phyloP scores from a whole-genome alignment of 2,329 filamentous ascomycete genomes.

The Fusarium zealandicum region DNA sequence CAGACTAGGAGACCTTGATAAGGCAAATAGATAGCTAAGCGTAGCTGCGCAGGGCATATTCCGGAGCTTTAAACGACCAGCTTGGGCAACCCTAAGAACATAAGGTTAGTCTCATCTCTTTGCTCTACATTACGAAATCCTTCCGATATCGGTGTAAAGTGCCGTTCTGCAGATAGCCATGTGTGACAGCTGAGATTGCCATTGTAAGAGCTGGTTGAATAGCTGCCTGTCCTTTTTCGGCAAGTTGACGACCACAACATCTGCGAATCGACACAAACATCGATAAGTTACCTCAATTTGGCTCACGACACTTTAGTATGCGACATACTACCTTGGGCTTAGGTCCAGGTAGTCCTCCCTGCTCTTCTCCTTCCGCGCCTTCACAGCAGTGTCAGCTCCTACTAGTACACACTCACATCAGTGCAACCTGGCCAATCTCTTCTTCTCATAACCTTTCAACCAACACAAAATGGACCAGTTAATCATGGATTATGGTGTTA shows the following conservation, averaged over 20 bases:
- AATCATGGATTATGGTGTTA: conserved; percentile 1
- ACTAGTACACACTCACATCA: background rate
- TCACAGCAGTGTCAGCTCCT: conserved; percentile 4
- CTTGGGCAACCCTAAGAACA: no score
- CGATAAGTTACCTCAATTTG: background rate
- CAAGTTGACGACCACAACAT: conserved; percentile 2
- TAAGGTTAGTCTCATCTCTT: background rate
- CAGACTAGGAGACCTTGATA: no score
- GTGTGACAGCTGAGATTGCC: conserved; percentile 8
- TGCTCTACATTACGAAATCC: background rate
- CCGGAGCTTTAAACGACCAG: no score
- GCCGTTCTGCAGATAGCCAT: background rate
- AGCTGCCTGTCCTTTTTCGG: conserved; percentile 5
- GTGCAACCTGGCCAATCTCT: background rate
- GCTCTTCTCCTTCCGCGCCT: background rate
- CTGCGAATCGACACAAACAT: conserved; percentile 1
- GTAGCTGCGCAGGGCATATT: no score
- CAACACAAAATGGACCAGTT: background rate
- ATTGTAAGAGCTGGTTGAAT: background rate
- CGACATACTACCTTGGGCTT: background rate
- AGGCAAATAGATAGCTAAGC: no score
- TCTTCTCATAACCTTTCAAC: no score
- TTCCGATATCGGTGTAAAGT: background rate
- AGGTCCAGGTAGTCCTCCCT: background rate
- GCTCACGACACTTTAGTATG: background rate